These are phyloP conservation scores for Camillea tinctor DNA, from an alignment of 2,329 filamentous ascomycete genomes.

Conservation along the genomic window DNA sequence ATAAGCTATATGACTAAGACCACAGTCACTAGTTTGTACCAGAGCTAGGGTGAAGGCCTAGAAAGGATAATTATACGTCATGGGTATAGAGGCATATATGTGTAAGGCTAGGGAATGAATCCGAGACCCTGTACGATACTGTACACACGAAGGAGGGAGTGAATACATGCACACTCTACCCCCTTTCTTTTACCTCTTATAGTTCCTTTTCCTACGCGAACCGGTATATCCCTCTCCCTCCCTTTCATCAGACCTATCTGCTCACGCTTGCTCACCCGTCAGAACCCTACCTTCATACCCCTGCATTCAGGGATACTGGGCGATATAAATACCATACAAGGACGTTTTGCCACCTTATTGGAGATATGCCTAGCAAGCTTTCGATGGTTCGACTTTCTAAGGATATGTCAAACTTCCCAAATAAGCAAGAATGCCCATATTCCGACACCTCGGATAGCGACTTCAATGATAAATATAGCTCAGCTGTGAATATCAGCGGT, in stretches of 20 bases:
- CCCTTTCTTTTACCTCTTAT: background rate
- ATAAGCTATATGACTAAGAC: background rate
- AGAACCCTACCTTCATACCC: background rate
- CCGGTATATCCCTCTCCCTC: background rate
- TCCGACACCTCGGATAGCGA: too few relatives aligned
- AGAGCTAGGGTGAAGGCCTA: background rate
- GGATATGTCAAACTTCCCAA: too few relatives aligned
- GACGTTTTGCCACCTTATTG: background rate
- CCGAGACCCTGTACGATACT: background rate
- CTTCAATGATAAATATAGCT: too few relatives aligned
- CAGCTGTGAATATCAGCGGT: too few relatives aligned
- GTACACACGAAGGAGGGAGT: background rate
- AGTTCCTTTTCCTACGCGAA: background rate
- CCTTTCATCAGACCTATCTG: background rate
- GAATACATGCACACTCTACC: background rate
- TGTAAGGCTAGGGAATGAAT: background rate
- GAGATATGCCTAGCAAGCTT: background rate
- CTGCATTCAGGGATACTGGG: background rate
- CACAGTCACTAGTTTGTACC: background rate
- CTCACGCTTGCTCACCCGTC: background rate
- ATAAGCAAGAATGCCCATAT: too few relatives aligned
- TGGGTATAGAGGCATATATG: background rate
- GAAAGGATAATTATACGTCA: background rate
- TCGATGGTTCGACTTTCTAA: too few relatives aligned
- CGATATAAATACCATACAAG: too few relatives aligned